Conservation (phyloP, 176 grass and related monocot genomes). For the Cenchrus americanus region DNA sequence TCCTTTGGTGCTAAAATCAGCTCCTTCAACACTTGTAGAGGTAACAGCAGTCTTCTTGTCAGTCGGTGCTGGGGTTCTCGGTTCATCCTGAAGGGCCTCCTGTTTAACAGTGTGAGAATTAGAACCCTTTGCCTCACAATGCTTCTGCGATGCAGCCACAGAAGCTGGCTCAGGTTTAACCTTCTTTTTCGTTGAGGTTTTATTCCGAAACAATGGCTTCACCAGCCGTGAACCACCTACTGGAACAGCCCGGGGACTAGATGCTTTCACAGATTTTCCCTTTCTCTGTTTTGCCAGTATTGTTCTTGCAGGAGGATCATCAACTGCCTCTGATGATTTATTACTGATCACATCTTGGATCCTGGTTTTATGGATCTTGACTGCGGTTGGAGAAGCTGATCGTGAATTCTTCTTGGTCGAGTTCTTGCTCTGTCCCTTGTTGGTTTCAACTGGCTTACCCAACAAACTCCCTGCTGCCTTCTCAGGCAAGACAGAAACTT, state of each 20-base stretch:
- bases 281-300: constrained; percentile 54
- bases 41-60: constrained; percentile 42
- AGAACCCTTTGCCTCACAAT: constrained; percentile 47
- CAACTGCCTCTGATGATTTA: constrained; percentile 43
- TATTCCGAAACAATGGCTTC: constrained; percentile 74
- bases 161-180: constrained; percentile 64
- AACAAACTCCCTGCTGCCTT: constrained; percentile 43
- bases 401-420: constrained; percentile 49
- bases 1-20: constrained; percentile 47
- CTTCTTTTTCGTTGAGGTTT: constrained; percentile 77
- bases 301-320: constrained; percentile 39
- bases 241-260: constrained; percentile 58
- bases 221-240: constrained; percentile 59
- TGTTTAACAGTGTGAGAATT: constrained; percentile 39
- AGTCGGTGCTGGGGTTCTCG: constrained; percentile 48
- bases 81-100: constrained; percentile 48
- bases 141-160: constrained; percentile 27
- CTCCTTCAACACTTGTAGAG: constrained; percentile 9
- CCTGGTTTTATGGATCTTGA: constrained; percentile 72
- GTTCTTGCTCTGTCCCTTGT: constrained; percentile 36
- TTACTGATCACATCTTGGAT: constrained; percentile 93
- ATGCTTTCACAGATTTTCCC: constrained; percentile 67
- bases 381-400: constrained; percentile 52
- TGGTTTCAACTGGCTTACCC: constrained; percentile 36
- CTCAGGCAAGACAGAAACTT: constrained; percentile 57